Evolutionary conservation across 192 early-diverging fungal genomes (phyloP), one percentile per base, ranked within the genome.

Genomic region (Backusella tarrabulga): DNA sequence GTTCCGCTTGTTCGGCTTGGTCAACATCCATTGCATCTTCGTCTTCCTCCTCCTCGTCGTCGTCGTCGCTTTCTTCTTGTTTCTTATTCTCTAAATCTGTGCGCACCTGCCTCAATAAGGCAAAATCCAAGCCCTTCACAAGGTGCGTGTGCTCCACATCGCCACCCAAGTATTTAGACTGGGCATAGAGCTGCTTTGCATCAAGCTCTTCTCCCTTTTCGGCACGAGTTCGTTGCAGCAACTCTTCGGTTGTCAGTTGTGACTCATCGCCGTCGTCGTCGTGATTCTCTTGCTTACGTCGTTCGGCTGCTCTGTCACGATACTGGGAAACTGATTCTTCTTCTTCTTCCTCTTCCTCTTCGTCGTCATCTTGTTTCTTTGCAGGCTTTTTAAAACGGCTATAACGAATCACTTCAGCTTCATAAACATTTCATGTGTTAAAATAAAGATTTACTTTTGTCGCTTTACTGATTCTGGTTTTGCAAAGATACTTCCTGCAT

Each of bases 261-360:
- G 89, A 77, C 92, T 94, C 81, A 29, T 89, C 92, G 92, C 92
- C 80, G n/a, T 88, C 92, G 91, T 93, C 80, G n/a, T 88, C 90
- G 26, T 75, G 35, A 7, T 34, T 75, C 29, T 75, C 72, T 12
- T 67, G 76, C 2, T 91, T 81, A 9, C 97, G 87, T 42, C 97
- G 90, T 83, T 98, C 97, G 0, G 92, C 93, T n/a, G 97, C 97
- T 34, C 97, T 85, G 79, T 98, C 97, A 44, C 97, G 93, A 79
- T 97, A 98, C n/a, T 85, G 76, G 23, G 77, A 76, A 34, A 75
- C 74, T 3, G 69, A 34, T 6, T 34, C 41, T 42, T 75, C 68
- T 15, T 77, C 74, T 26, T 46, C 34, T 5, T 71, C 54, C 23
- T 72, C 70, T 23, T 54, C 75, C 21, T 74, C 75, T 1, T 78